Percentiles rank a stretch among this genome's conserved stretches.
These are phyloP conservation scores for Coemansia sp. DNA, from an alignment of 192 early-diverging fungal species.

Conservation along the genomic window DNA sequence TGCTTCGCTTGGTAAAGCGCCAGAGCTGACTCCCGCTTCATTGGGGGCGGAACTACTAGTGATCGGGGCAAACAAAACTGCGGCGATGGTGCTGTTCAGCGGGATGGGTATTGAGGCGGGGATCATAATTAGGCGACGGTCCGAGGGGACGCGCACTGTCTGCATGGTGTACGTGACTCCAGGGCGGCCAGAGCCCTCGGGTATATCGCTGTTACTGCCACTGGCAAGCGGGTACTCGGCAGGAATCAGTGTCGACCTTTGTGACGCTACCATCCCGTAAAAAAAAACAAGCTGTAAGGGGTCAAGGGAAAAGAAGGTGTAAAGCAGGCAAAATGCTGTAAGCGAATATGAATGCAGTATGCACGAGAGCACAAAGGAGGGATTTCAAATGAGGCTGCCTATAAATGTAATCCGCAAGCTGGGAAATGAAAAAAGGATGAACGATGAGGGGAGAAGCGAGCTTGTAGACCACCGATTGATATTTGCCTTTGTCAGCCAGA, in stretches of 20 bases:
- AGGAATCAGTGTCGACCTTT: slow-evolving; percentile 1
- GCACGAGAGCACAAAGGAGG: slow-evolving; percentile 3
- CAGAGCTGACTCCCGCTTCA: background rate
- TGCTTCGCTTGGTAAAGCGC: background rate
- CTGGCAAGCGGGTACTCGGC: slow-evolving; percentile 16
- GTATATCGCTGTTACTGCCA: background rate
- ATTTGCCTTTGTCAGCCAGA: background rate
- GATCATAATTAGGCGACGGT: slow-evolving; percentile 30
- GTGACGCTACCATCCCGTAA: background rate
- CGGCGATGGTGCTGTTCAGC: slow-evolving; percentile 13
- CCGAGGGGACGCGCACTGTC: slow-evolving; percentile 23
- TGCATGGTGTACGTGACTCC: slow-evolving; percentile 20
- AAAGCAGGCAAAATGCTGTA: background rate
- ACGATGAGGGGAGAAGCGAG: background rate
- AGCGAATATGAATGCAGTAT: background rate
- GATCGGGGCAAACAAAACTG: slow-evolving; percentile 5
- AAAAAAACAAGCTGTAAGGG: background rate
- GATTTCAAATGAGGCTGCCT: background rate
- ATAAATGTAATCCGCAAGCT: background rate
- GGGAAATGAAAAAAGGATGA: slow-evolving; percentile 6
- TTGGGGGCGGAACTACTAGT: background rate
- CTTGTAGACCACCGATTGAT: slow-evolving; percentile 1
- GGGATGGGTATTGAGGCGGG: slow-evolving; percentile 16
- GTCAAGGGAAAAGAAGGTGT: background rate
- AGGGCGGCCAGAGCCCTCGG: background rate